Conservation (phyloP, 148 eudicot species). For the Chenopodium berlandieri region DNA sequence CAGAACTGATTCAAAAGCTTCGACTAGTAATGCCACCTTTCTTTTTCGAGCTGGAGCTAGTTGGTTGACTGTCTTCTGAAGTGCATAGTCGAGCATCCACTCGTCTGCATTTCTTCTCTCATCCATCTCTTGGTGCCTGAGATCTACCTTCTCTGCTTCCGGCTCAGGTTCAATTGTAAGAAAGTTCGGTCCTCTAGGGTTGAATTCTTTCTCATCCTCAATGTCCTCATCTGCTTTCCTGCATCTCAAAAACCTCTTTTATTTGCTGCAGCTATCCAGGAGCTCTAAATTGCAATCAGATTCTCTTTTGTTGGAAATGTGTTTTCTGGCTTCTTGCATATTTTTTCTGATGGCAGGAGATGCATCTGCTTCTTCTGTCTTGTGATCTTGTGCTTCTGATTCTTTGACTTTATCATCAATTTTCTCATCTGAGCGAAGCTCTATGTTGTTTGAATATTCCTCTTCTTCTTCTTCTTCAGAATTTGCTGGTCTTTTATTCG, state of each 20-base stretch:
- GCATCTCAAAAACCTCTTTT: conserved; percentile 28
- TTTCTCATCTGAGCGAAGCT: conserved; percentile 8
- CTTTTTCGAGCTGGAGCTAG: conserved; percentile 75
- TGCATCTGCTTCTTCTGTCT: conserved; percentile 14
- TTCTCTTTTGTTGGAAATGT: conserved; percentile 1
- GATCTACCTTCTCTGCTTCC: conserved; percentile 76
- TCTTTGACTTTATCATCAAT: conserved; percentile 1
- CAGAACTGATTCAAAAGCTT: conserved; percentile 76
- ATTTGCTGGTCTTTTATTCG: conserved; percentile 5
- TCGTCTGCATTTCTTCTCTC: conserved; percentile 73
- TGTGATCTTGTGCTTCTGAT: conserved; percentile 12
- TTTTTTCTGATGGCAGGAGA: not conserved
- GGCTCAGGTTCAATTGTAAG: conserved; percentile 58
- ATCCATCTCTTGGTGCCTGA: conserved; percentile 74
- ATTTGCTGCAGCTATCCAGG: conserved; percentile 22
- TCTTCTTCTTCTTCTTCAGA: conserved; percentile 26
- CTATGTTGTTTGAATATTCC: conserved; percentile 1
- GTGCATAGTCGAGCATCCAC: conserved; percentile 89
- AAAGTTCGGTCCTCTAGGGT: conserved; percentile 73
- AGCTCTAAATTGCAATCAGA: conserved; percentile 24
- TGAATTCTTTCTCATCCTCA: conserved; percentile 52
- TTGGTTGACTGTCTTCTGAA: conserved; percentile 57
- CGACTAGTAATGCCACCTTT: conserved; percentile 80
- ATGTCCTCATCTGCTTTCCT: conserved; percentile 29
- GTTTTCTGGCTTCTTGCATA: conserved; percentile 2